These are phyloP conservation scores for Fusarium sp. DNA, from an alignment of 2,329 filamentous ascomycete genomes.

Conservation along the genomic window DNA sequence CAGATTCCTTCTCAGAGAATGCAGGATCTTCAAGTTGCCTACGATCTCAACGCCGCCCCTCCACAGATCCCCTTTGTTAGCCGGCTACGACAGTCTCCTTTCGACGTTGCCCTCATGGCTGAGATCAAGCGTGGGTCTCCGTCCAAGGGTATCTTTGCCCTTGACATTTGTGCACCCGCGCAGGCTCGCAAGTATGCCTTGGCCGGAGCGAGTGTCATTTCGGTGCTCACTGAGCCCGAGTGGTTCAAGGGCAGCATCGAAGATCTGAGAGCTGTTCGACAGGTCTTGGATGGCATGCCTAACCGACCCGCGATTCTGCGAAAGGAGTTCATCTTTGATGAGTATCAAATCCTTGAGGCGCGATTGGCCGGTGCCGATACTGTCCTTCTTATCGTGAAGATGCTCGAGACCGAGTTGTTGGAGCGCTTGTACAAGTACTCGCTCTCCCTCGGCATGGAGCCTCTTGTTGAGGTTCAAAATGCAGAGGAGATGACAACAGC, in stretches of 20 bases:
- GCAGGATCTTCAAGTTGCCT: slow-evolving; percentile 86
- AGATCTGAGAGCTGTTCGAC: slow-evolving; percentile 86
- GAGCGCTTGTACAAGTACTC: slow-evolving; percentile 89
- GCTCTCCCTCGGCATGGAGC: slow-evolving; percentile 92
- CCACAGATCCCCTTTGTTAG: slow-evolving; percentile 84
- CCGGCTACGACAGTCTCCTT: slow-evolving; percentile 83
- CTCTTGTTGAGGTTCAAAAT: slow-evolving; percentile 95
- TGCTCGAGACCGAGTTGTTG: slow-evolving; percentile 83
- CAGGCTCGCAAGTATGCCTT: slow-evolving; percentile 94
- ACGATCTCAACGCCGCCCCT: slow-evolving; percentile 85
- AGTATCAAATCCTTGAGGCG: slow-evolving; percentile 97
- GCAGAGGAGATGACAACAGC: slow-evolving; percentile 92
- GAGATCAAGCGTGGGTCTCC: slow-evolving; percentile 98
- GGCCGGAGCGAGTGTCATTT: slow-evolving; percentile 95
- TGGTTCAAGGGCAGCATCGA: slow-evolving; percentile 99
- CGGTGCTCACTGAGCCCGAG: slow-evolving; percentile 96
- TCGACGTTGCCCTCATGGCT: slow-evolving; percentile 92
- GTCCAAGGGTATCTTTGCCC: slow-evolving; percentile 93
- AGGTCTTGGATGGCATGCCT: slow-evolving; percentile 89
- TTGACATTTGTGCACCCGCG: slow-evolving; percentile 86
- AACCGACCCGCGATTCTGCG: slow-evolving; percentile 92
- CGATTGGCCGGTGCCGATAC: slow-evolving; percentile 94
- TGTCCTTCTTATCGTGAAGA: slow-evolving; percentile 96
- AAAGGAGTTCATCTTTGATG: slow-evolving; percentile 98
- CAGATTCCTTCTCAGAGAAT: slow-evolving; percentile 85